These are phyloP conservation scores for Amaranthus hypochondriacus DNA, from an alignment of 148 eudicot genomes.

Conservation along the genomic window DNA sequence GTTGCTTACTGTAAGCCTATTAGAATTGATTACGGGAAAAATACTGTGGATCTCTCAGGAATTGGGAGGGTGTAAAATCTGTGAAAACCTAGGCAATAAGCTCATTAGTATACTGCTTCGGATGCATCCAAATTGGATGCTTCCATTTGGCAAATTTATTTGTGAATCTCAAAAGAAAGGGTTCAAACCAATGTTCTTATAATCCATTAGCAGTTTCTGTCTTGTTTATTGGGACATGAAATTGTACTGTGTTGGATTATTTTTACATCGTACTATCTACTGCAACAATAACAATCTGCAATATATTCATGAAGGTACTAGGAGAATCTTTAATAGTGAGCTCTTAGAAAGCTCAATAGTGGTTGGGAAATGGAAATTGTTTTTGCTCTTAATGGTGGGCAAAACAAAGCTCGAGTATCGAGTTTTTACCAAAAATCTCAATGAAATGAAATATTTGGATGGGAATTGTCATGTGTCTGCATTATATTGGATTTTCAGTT, in stretches of 20 bases:
- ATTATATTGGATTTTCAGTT: too few relatives aligned
- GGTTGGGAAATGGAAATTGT: too few relatives aligned
- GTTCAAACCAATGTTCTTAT: not conserved
- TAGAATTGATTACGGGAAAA: slow-evolving; percentile 3
- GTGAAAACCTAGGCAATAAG: not conserved
- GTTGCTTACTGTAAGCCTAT: not conserved
- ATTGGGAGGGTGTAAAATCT: not conserved
- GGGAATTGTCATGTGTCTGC: too few relatives aligned
- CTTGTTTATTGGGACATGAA: not conserved
- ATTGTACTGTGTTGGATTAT: not conserved
- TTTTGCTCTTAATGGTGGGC: too few relatives aligned
- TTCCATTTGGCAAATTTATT: not conserved
- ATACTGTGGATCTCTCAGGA: not conserved
- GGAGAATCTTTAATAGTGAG: too few relatives aligned
- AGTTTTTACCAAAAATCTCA: too few relatives aligned
- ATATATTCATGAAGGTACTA: not conserved
- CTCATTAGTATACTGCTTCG: not conserved
- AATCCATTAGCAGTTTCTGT: not conserved
- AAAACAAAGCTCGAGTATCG: too few relatives aligned
- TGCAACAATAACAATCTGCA: not conserved
- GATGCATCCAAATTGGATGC: not conserved
- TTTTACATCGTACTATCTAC: too few relatives aligned
- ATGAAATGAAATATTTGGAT: too few relatives aligned
- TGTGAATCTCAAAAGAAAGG: not conserved
- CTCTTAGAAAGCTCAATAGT: too few relatives aligned